Base-by-base conservation (phyloP, 1,284 basidiomycete genomes). In the Tilletia indica region DNA sequence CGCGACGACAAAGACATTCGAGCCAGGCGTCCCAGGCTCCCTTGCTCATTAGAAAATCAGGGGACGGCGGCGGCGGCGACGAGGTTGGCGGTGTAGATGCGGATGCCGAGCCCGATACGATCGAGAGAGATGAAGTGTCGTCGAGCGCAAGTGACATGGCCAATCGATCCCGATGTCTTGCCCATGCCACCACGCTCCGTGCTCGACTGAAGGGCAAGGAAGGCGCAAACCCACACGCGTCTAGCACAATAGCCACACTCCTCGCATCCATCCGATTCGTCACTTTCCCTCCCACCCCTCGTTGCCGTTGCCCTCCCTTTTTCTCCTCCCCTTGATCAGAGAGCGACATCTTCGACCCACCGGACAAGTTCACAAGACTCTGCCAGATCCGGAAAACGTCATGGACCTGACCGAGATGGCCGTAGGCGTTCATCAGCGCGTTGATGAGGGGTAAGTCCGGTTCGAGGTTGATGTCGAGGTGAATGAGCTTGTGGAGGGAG, bases 341-440 rank as follows among this genome's bases (percentile, higher is more conserved):
- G 77, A 90, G 89, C 54, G 34, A 36, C 12, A 39, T 12, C 25
- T n/a, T 82, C 75, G 2, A 74, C 19, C 56, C 72, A 54, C 34
- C 70, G 49, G 19, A 76, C 68, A 4, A 73, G 70, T 8, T 84
- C 6, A 86, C 78, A 25, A 96, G 87, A 74, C 88, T 87, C 74
- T 93, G 89, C 93, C 94, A 97, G 12, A 97, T 88, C 39, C 90
- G 88, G 77, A 90, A 89, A 8, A 92, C 91, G 73, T 92, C 90
- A 0, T 85, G 86, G 72, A 90, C 91, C 70, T 89, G 89, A 2
- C 89, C 90, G 3, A 90, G 87, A 31, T 90, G 89, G 77, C 92
- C 90, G 85, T 97, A 97, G 1, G 93, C 91, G 82, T 93, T 90
- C 92, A 97, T 93, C 72, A 97, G 86, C 76, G 92, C 89, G 80